phyloP scores from a whole-genome alignment of 495 filamentous ascomycete genomes.

The Rostrohypoxylon terebratum region DNA sequence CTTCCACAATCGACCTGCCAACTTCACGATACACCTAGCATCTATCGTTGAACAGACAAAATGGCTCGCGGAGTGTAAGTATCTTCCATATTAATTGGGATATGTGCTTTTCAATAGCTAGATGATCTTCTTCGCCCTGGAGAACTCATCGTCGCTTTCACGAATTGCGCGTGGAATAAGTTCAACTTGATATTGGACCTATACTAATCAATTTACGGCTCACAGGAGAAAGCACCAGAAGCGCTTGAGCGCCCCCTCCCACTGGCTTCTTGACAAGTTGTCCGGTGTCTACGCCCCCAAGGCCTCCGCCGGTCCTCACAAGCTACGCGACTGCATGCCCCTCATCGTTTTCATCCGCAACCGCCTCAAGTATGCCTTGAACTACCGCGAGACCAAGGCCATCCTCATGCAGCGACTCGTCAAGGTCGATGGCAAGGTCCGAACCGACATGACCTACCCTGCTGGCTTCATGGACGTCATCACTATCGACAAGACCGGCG shows the following conservation, averaged over 20 bases:
- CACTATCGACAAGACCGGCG: slow-evolving; percentile 98
- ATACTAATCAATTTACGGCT: slow-evolving; percentile 26
- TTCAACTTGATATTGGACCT: background rate
- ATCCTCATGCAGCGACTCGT: slow-evolving; percentile 99
- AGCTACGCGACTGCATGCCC: slow-evolving; percentile 98
- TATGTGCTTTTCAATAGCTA: background rate
- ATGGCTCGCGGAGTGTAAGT: slow-evolving; percentile 67
- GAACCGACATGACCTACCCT: slow-evolving; percentile 97
- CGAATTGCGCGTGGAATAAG: slow-evolving; percentile 12
- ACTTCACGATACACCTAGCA: slow-evolving; percentile 36
- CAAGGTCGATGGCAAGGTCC: slow-evolving; percentile 99
- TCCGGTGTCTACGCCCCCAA: slow-evolving; percentile 97
- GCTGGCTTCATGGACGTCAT: slow-evolving; percentile 99
- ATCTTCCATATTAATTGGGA: background rate
- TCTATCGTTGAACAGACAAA: slow-evolving; percentile 50
- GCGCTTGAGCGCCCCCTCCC: slow-evolving; percentile 97
- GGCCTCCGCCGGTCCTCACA: slow-evolving; percentile 97
- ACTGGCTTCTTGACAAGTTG: slow-evolving; percentile 99
- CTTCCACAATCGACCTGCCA: slow-evolving; percentile 40
- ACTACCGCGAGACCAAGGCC: slow-evolving; percentile 94
- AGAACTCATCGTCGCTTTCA: background rate
- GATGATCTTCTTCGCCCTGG: background rate
- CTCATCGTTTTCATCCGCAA: slow-evolving; percentile 99
- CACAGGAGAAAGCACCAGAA: slow-evolving; percentile 99
- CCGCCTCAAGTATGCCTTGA: slow-evolving; percentile 99